phyloP scores from a whole-genome alignment of 164 flowering plant species.

The Amborella trichopoda region DNA sequence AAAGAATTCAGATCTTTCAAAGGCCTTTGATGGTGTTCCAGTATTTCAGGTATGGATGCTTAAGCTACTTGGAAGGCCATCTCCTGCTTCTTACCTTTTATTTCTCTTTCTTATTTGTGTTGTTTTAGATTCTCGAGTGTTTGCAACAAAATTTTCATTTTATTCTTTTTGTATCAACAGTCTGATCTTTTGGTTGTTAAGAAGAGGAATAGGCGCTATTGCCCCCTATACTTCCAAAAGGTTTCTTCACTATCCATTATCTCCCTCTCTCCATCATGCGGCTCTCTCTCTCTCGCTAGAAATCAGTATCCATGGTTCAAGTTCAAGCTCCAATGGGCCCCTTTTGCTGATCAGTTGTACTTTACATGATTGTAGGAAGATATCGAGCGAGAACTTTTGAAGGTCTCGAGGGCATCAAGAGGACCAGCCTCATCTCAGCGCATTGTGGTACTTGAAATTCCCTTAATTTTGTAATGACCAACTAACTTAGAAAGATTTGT shows the following conservation, averaged over 20 bases:
- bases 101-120: constrained; percentile 1
- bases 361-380: constrained; percentile 62
- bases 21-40: constrained; percentile 96
- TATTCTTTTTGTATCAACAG: constrained; percentile 27
- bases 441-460: constrained; percentile 45
- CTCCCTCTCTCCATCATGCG: background rate
- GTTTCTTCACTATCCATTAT: constrained; percentile 41
- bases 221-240: constrained; percentile 86
- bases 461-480: background rate
- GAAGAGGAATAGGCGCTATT: constrained; percentile 71
- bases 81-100: background rate
- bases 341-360: constrained; percentile 4
- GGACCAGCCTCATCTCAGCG: constrained; percentile 47
- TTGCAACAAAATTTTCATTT: background rate
- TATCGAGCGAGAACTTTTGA: constrained; percentile 64
- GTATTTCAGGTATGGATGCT: constrained; percentile 66
- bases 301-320: too few species aligned
- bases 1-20: constrained; percentile 42
- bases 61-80: too few species aligned
- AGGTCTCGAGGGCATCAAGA: constrained; percentile 48
- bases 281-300: too few species aligned
- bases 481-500: background rate
- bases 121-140: background rate
- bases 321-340: too few species aligned
- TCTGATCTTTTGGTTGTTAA: constrained; percentile 82